A percentile compares a stretch with the other conserved stretches of the same genome.
These are phyloP conservation scores for Comarum palustre DNA, from an alignment of 306 rosid species.

Conservation along the genomic window DNA sequence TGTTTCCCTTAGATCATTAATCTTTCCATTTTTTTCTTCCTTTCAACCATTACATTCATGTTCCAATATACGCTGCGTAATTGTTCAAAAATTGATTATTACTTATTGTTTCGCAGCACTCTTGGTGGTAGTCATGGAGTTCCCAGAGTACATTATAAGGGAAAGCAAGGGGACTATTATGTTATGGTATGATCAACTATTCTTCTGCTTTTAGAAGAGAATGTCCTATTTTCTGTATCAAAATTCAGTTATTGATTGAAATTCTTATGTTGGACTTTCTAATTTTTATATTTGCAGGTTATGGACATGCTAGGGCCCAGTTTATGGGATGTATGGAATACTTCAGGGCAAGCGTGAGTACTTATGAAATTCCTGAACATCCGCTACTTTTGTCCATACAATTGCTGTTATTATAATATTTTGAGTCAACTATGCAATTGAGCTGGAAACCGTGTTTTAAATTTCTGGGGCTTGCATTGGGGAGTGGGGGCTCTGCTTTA, in stretches of 20 bases:
- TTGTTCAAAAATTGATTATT: neutral
- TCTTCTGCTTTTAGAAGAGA: neutral
- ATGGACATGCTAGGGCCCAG: slow-evolving; percentile 99
- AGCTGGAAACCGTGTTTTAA: neutral
- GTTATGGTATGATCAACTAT: slow-evolving; percentile 63
- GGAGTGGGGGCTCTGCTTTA: neutral
- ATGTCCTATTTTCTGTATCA: slow-evolving; percentile 6
- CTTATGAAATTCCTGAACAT: slow-evolving; percentile 9
- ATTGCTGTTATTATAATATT: slow-evolving; percentile 8
- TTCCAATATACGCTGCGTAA: neutral
- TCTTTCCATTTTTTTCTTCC: neutral
- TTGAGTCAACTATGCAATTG: neutral
- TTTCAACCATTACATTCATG: neutral
- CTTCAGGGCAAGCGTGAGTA: slow-evolving; percentile 92
- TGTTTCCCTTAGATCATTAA: slow-evolving; percentile 1
- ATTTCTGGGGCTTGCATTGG: neutral
- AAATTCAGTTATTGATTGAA: slow-evolving; percentile 9
- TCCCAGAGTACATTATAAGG: slow-evolving; percentile 86
- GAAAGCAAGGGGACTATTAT: slow-evolving; percentile 82
- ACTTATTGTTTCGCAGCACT: slow-evolving; percentile 46
- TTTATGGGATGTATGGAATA: slow-evolving; percentile 97
- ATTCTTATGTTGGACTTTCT: slow-evolving; percentile 9
- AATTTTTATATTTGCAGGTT: slow-evolving; percentile 48
- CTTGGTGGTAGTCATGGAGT: slow-evolving; percentile 99
- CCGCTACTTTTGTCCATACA: neutral